Conservation (phyloP, 2,329 filamentous ascomycete genomes). For the Epichloe bromicola region DNA sequence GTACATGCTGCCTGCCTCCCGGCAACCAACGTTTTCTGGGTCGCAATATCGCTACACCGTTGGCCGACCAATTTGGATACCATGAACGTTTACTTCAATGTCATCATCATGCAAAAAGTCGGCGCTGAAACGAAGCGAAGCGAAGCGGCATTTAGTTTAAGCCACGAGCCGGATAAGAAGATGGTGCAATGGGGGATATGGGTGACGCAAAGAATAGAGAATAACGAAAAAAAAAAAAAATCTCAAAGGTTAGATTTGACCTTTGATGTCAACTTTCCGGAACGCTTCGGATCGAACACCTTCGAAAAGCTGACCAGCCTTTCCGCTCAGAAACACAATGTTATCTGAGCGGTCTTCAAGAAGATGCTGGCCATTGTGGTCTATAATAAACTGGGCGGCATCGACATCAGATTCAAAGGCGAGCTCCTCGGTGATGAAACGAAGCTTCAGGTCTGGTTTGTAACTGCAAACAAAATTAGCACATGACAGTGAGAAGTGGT, state of each 20-base stretch:
- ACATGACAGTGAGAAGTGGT: neutral
- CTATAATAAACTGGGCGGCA: conserved; percentile 79
- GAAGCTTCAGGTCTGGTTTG: conserved; percentile 77
- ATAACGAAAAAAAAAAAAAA: neutral
- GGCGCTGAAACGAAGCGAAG: neutral
- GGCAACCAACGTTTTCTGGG: neutral
- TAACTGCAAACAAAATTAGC: conserved; percentile 46
- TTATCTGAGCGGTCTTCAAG: conserved; percentile 65
- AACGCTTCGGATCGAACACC: conserved; percentile 60
- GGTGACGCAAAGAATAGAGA: neutral
- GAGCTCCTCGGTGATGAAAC: conserved; percentile 90
- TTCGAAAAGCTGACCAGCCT: conserved; percentile 64
- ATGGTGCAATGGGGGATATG: neutral
- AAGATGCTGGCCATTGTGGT: conserved; percentile 61
- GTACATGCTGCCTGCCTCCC: neutral
- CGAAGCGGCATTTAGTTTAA: neutral
- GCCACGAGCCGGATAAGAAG: neutral
- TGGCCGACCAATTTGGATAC: neutral
- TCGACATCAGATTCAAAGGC: conserved; percentile 88
- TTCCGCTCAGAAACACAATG: conserved; percentile 61
- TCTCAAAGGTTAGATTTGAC: conserved; percentile 60
- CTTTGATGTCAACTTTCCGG: conserved; percentile 87
- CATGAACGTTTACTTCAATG: neutral
- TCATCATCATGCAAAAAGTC: conserved; percentile 1
- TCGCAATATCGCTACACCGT: neutral